These are phyloP conservation scores for Naematelia encephala DNA, from an alignment of 768 basidiomycete species.

Conservation along the genomic window DNA sequence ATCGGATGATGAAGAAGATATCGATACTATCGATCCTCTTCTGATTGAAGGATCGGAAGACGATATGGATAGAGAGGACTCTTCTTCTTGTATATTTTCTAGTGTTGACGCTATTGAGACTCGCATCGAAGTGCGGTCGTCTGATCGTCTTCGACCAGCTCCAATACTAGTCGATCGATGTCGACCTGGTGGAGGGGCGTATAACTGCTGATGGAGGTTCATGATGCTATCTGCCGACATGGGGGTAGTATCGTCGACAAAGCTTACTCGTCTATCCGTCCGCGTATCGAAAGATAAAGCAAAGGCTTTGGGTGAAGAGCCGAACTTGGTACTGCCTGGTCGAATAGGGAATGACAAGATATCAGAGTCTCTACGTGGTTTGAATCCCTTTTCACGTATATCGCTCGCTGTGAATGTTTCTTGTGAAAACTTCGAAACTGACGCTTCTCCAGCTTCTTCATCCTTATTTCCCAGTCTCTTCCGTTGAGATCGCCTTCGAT, in stretches of 20 bases:
- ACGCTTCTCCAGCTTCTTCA: slow-evolving; percentile 8
- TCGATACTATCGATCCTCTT: not conserved
- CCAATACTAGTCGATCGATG: not conserved
- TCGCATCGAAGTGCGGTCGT: not conserved
- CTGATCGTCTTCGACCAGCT: not conserved
- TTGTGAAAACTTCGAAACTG: not conserved
- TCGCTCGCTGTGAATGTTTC: slow-evolving; percentile 14
- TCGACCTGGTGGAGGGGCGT: not conserved
- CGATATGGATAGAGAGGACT: not conserved
- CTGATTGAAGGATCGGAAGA: not conserved
- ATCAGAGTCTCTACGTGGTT: slow-evolving; percentile 5
- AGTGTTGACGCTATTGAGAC: slow-evolving; percentile 10
- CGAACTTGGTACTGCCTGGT: not conserved
- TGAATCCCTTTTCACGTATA: slow-evolving; percentile 23
- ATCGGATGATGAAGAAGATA: not conserved
- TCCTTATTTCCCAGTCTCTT: slow-evolving; percentile 1
- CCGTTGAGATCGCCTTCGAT: slow-evolving; percentile 10
- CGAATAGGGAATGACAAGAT: not conserved
- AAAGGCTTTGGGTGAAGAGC: not conserved
- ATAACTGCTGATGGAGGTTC: slow-evolving; percentile 2
- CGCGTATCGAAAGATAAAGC: not conserved
- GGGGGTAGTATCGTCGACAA: slow-evolving; percentile 6
- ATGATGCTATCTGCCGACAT: slow-evolving; percentile 1
- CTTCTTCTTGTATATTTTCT: slow-evolving; percentile 15
- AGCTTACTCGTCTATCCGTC: slow-evolving; percentile 20